Evolutionary conservation across 768 basidiomycete species (phyloP).

Genomic region (Boletus rex-veris): DNA sequence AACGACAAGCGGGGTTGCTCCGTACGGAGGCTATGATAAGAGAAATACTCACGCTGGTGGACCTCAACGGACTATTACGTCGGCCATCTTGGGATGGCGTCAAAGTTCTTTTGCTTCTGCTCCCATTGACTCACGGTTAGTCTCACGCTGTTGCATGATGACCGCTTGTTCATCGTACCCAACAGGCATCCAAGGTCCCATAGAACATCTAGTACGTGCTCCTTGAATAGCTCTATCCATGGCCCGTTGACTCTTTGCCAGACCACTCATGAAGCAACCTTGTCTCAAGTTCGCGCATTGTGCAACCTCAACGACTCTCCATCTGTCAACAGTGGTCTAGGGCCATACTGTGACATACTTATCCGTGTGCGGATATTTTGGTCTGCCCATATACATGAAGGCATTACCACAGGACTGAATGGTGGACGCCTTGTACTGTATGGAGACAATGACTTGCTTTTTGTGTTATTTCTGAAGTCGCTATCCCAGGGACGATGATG

Average conservation of each 20-base stretch:
- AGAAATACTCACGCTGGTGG: slow-evolving; percentile 77
- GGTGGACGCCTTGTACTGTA: slow-evolving; percentile 85
- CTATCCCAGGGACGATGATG: slow-evolving; percentile 61
- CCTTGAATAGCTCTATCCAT: neutral
- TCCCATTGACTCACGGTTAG: slow-evolving; percentile 84
- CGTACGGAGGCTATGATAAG: slow-evolving; percentile 66
- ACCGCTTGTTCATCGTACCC: slow-evolving; percentile 5
- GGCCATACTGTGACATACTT: slow-evolving; percentile 54
- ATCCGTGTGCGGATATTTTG: slow-evolving; percentile 82
- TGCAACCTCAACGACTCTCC: slow-evolving; percentile 52
- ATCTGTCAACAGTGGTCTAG: slow-evolving; percentile 47
- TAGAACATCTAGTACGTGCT: slow-evolving; percentile 23
- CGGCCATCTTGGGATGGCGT: slow-evolving; percentile 87
- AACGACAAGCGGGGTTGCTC: slow-evolving; percentile 46
- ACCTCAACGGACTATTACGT: slow-evolving; percentile 73
- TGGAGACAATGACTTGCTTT: slow-evolving; percentile 24
- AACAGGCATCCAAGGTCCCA: slow-evolving; percentile 26
- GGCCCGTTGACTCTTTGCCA: slow-evolving; percentile 22
- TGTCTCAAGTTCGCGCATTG: slow-evolving; percentile 78
- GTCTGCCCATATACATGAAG: slow-evolving; percentile 86
- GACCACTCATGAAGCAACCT: slow-evolving; percentile 75
- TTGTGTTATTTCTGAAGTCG: neutral
- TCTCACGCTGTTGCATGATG: neutral
- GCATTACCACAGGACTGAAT: slow-evolving; percentile 73
- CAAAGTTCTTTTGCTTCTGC: slow-evolving; percentile 68